Evolutionary conservation across 1,284 basidiomycete genomes (phyloP), one percentile per base, ranked within the genome.

Genomic region (Meripilus lineatus): DNA sequence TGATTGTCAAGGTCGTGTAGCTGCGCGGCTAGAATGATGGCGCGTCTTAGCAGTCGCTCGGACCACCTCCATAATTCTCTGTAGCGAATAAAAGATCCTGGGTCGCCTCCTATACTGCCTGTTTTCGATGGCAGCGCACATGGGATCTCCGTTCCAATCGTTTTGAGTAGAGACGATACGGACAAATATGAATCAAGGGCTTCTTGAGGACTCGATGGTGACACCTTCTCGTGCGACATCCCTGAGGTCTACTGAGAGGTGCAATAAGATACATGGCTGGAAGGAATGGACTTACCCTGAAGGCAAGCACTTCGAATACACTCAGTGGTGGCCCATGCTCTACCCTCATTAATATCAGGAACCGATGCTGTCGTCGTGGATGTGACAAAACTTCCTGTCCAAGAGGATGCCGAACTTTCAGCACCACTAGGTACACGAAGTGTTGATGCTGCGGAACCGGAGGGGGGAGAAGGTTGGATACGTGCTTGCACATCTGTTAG

Each of bases 1-100:
- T 65, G 62, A 23, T 51, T 45, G 24, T 61, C 57, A 17, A 67
- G 46, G 36, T 71, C 68, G 51, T 58, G 73, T 4, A 65, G 71
- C 18, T 63, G 75, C 1, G 83, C 67, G 22, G 75, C 71, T 1
- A 87, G 61, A 2, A 80, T 65, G 44, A 84, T 71, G 3, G 77
- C 77, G 14, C 87, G 73, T 68, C 84, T 84, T n/a, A 89, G 64
- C 21, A 86, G 66, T 24, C 78, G 70, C 55, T 90, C 87, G 2
- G 73, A 70, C 87, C 87, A 90, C 45, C 85, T 70, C 87, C 87
- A 90, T 6, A 89, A 69, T 51, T 90, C 87, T 20, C 79, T 77
- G 38, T 82, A 79, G 34, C 71, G 73, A 4, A 67, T 61, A 56
- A 89, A 89, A 2, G 78, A 69, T 7, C 69, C 64, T 42, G 67